Percentiles rank a stretch among this genome's conserved stretches.
phyloP scores from a whole-genome alignment of 495 filamentous ascomycete genomes.

The Penicillium manginii region DNA sequence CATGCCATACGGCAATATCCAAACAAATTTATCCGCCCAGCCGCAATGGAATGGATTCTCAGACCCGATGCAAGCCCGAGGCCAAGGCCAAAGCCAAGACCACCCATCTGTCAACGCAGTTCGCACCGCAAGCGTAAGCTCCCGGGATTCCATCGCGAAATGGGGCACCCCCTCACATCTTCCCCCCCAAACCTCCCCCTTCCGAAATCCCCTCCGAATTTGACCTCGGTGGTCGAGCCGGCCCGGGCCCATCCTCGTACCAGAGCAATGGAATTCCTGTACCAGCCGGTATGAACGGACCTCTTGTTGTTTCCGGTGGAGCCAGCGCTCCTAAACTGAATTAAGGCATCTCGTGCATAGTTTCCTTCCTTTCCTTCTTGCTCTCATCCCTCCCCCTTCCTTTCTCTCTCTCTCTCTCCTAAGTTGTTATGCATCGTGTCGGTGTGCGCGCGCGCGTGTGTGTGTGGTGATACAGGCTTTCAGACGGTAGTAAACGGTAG shows the following conservation, averaged over 20 bases:
- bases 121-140: slow-evolving; percentile 27
- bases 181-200: slow-evolving; percentile 58
- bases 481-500: not conserved
- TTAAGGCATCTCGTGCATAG: slow-evolving; percentile 13
- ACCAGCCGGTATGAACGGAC: slow-evolving; percentile 36
- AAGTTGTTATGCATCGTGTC: not conserved
- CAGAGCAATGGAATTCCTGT: slow-evolving; percentile 26
- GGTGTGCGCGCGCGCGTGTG: not conserved
- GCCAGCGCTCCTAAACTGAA: slow-evolving; percentile 28
- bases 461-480: not conserved
- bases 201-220: slow-evolving; percentile 53
- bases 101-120: slow-evolving; percentile 10
- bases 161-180: slow-evolving; percentile 60
- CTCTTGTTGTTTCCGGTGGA: slow-evolving; percentile 50
- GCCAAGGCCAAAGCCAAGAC: slow-evolving; percentile 21
- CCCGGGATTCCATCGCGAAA: slow-evolving; percentile 53
- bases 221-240: slow-evolving; percentile 41
- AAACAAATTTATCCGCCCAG: slow-evolving; percentile 29
- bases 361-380: not conserved
- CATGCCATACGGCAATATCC: slow-evolving; percentile 37
- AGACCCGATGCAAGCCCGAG: slow-evolving; percentile 36
- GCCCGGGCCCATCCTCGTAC: slow-evolving; percentile 20
- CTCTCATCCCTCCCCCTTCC: no score
- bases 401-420: not conserved
- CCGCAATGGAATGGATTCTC: slow-evolving; percentile 42